Evolutionary conservation across 768 basidiomycete species (phyloP), one percentile per base, ranked within the genome.

Genomic region (Panellus pusillus): DNA sequence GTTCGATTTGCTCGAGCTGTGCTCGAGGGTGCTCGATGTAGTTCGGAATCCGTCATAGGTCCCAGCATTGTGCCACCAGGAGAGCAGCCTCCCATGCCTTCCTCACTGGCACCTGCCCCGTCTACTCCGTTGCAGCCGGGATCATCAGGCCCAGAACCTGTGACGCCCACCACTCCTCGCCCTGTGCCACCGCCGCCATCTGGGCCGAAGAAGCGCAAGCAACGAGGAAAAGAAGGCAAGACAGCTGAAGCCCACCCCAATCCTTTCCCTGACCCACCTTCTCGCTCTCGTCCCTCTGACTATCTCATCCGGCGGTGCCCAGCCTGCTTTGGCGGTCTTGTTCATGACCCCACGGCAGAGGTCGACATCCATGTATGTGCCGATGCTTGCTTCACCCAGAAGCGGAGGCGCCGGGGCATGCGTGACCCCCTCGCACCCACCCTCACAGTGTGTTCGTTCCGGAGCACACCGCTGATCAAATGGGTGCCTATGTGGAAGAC

Each of bases 371-470:
- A 70, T 28, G 65, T 70, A 4, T 71, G 68, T 43, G n/a, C 68
- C 12, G 72, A 74, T 57, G 66, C 63, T 1, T 69, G 67, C 54
- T 72, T 74, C 42, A 69, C 63, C 19, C 72, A 74, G 47, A 71
- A 72, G 48, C 61, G 59, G 2, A 45, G 61, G 38, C 50, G 49
- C 0, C 36, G 39, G 6, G 44, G 51, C 6, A 39, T 46, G 9
- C 58, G 53, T 1, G 61, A 66, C 38, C 61, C 63, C 0, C 57
- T n/a, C 29, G 38, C 24, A 27, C 27, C 0, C 66, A 68, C 48
- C 63, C 67, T 1, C 43, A 54, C 0, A 54, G 63, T 0, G 49
- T 64, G 8, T 71, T 68, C 46, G 28, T 71, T 0, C 40, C 64
- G 0, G 44, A 62, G 13, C 41, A 11, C 6, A 58, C 65, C 8